Conservation (phyloP, 345 rosid species). For the Moringa oleifera region DNA sequence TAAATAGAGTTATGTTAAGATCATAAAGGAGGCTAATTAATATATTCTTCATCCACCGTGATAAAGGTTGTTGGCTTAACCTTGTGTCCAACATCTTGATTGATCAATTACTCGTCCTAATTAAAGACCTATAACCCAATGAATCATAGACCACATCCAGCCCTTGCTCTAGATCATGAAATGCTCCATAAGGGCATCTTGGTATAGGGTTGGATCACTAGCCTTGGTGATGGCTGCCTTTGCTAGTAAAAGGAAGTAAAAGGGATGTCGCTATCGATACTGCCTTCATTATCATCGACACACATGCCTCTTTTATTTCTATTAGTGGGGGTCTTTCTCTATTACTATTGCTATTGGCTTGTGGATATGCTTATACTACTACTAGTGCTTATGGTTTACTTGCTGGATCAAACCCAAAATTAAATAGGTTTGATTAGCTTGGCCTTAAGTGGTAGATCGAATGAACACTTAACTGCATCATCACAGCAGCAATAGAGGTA, state of each 20-base stretch:
- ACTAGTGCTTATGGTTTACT: background rate
- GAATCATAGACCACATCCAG: background rate
- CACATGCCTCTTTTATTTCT: too few relatives aligned
- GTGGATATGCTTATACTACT: background rate
- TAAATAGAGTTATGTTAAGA: background rate
- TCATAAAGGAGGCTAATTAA: background rate
- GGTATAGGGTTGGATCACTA: too few relatives aligned
- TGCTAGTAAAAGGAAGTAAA: too few relatives aligned
- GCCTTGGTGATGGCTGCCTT: background rate
- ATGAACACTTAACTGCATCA: too few relatives aligned
- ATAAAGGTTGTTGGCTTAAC: background rate
- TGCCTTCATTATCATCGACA: too few relatives aligned
- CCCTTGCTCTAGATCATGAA: too few relatives aligned
- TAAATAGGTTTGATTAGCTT: background rate
- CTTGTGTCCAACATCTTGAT: background rate
- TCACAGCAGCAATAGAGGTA: background rate
- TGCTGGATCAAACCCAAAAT: background rate
- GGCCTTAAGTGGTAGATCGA: background rate
- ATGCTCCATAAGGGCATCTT: too few relatives aligned
- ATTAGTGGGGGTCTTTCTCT: background rate
- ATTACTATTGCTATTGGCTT: too few relatives aligned
- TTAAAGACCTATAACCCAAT: background rate
- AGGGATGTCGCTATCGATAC: too few relatives aligned
- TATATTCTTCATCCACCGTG: too few relatives aligned
- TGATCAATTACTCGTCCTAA: background rate